Conservation (phyloP, 2,329 filamentous ascomycete species). For the Colletotrichum destructivum region DNA sequence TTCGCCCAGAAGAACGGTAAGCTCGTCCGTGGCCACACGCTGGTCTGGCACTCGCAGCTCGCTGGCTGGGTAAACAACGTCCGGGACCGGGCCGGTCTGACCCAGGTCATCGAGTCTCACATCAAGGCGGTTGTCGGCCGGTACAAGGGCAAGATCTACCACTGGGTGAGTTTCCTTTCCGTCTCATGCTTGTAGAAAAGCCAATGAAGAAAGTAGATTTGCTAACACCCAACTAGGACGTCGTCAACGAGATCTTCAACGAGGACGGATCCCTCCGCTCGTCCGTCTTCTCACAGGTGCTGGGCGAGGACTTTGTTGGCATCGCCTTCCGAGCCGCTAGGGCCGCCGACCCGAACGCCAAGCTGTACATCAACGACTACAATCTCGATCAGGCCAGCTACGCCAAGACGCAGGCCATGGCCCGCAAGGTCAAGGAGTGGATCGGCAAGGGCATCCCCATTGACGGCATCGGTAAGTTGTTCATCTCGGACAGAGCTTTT, state of each 20-base stretch:
- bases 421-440: slow-evolving; percentile 75
- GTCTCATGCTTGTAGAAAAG: background rate
- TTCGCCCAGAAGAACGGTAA: slow-evolving; percentile 71
- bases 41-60: slow-evolving; percentile 75
- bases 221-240: slow-evolving; percentile 59
- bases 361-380: slow-evolving; percentile 84
- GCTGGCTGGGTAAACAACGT: slow-evolving; percentile 72
- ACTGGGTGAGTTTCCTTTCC: slow-evolving; percentile 58
- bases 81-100: slow-evolving; percentile 66
- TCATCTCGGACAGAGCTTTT: background rate
- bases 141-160: slow-evolving; percentile 75
- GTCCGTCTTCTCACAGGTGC: slow-evolving; percentile 76
- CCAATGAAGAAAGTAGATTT: background rate
- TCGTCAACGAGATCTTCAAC: slow-evolving; percentile 76
- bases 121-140: slow-evolving; percentile 69
- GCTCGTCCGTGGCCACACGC: slow-evolving; percentile 75
- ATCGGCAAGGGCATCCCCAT: slow-evolving; percentile 73
- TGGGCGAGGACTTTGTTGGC: slow-evolving; percentile 78
- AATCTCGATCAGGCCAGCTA: slow-evolving; percentile 75
- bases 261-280: slow-evolving; percentile 72
- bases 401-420: slow-evolving; percentile 71
- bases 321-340: slow-evolving; percentile 80
- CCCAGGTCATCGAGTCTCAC: slow-evolving; percentile 71
- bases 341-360: slow-evolving; percentile 75
- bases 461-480: slow-evolving; percentile 68